Conservation (phyloP, 768 basidiomycete species). For the Phlegmacium glaucopus region DNA sequence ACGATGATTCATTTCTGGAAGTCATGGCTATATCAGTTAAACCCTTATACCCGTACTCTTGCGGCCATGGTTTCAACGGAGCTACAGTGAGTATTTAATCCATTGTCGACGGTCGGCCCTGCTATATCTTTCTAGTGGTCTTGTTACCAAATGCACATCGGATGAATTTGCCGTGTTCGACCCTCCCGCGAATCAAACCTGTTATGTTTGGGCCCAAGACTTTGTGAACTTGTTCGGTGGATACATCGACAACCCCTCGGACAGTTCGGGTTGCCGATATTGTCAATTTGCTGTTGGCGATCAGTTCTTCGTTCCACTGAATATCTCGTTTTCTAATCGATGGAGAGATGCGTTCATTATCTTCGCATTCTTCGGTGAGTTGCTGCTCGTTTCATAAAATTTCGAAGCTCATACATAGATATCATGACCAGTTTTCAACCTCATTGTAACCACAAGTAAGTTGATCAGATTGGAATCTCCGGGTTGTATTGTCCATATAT, state of each 20-base stretch:
- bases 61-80: conserved; percentile 77
- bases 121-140: conserved; percentile 39
- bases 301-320: conserved; percentile 65
- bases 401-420: background rate
- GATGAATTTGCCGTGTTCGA: conserved; percentile 72
- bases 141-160: conserved; percentile 56
- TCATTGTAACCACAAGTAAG: conserved; percentile 51
- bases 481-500: background rate
- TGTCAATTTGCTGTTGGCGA: conserved; percentile 70
- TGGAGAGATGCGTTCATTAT: conserved; percentile 72
- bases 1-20: conserved; percentile 65
- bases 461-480: background rate
- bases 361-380: conserved; percentile 57
- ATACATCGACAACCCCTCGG: conserved; percentile 68
- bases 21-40: conserved; percentile 73
- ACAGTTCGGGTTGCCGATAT: conserved; percentile 62
- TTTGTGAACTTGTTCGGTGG: conserved; percentile 66
- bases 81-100: conserved; percentile 47
- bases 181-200: conserved; percentile 75
- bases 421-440: conserved; percentile 56
- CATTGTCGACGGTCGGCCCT: conserved; percentile 3
- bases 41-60: conserved; percentile 68
- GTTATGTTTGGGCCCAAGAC: conserved; percentile 62
- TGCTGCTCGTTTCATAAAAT: background rate
- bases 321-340: conserved; percentile 56